A percentile compares a stretch with the other conserved stretches of the same genome.
Conservation (phyloP, 345 rosid genomes). For the Populus deltoides region DNA sequence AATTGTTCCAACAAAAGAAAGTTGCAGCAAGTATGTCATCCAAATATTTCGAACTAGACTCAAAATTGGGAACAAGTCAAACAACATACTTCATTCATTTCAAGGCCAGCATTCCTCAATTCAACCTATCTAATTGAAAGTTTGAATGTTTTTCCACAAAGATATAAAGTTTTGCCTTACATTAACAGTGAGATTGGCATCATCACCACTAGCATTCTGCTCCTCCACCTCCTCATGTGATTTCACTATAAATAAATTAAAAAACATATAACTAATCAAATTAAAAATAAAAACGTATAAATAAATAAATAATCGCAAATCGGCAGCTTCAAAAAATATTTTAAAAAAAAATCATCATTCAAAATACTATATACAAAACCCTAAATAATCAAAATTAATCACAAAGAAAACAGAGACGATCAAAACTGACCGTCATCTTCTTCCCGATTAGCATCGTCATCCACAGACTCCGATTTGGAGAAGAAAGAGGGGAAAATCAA, state of each 20-base stretch:
- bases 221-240: slow-evolving; percentile 24
- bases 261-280: slow-evolving; percentile 5
- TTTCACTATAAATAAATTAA: slow-evolving; percentile 25
- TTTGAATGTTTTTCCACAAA: background rate
- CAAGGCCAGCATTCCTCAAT: background rate
- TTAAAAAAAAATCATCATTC: background rate
- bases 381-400: slow-evolving; percentile 13
- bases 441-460: background rate
- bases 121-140: background rate
- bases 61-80: background rate
- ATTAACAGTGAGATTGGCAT: slow-evolving; percentile 17
- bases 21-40: background rate
- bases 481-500: slow-evolving; percentile 64
- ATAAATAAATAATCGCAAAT: background rate
- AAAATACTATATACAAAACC: slow-evolving; percentile 8
- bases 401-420: background rate
- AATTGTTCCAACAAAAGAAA: background rate
- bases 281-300: background rate
- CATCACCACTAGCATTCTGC: slow-evolving; percentile 23
- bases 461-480: slow-evolving; percentile 31
- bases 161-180: slow-evolving; percentile 32
- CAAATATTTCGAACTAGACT: slow-evolving; percentile 2
- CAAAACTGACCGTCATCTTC: slow-evolving; percentile 21
- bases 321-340: background rate
- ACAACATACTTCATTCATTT: background rate